Evolutionary conservation across 2,329 filamentous ascomycete species (phyloP), one percentile per base, ranked within the genome.

Genomic region (Sclerotinia spermophila): DNA sequence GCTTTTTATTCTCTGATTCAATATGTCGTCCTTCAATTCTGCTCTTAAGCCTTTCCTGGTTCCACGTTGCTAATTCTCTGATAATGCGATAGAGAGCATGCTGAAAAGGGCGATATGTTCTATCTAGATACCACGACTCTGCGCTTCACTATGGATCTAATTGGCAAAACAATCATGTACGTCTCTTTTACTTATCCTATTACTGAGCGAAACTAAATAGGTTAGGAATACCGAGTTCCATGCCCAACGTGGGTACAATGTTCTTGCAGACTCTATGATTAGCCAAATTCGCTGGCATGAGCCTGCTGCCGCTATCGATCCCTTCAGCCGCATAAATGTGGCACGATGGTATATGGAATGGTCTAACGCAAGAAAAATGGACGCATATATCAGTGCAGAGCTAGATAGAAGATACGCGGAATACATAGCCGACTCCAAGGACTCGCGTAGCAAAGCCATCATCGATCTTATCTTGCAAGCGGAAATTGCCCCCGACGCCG

Each of bases 101-200:
- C 75, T 24, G 24, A 44, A 6, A 72, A 74, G 38, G 67, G 68
- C 7, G 71, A 68, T 48, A 73, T 74, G 44, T 75, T 75, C 51
- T 71, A 53, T 7, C 40, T 74, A 30, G 74, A 76, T 56, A 65
- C 68, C 11, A 62, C 69, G 17, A 72, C 72, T 17, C 68, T 73
- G 42, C 48, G 71, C n/a, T 75, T 76, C 62, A 75, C 71, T 21
- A 75, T 76, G 73, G 72, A 75, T 51, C 62, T 76, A 19, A 74
- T 74, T 55, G 73, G 74, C 40, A 68, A 62, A 33, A 67, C 71
- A 6, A 60, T 70, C 1, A 61, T 74, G 71, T 68, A 5, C 17
- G 35, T 67, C 45, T 56, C 71, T 19, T 67, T 35, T 24, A 21
- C 13, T 48, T 5, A 10, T 55, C 1, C 1, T 42, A 19, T 10